Base-by-base conservation (phyloP, 805 yeast species). In the Sugiyamaella marilandica region DNA sequence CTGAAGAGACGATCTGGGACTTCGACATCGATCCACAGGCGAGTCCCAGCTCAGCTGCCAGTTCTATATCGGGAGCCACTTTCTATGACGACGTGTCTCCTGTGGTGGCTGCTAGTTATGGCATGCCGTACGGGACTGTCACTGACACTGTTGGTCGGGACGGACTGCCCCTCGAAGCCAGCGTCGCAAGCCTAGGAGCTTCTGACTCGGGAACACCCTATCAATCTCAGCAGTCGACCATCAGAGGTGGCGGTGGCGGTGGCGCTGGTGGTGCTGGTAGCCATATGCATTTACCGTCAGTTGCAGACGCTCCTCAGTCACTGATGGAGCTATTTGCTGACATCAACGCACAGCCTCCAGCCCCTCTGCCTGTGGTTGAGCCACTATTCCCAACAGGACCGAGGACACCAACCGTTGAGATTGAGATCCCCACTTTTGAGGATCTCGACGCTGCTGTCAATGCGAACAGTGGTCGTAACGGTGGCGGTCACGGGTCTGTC, bases 271-370 rank as follows among this genome's bases (percentile, higher is more conserved):
- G 50, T 10, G 16, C 24, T n/a, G 29, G 29, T 24, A 7, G 29
- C 29, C 29, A 24, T 24, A 24, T 24, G 7, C 29, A 24, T 24
- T 3, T 7, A 24, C 37, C 24, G 19, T 24, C 45, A 13, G 18
- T 31, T 41, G 71, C 73, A 44, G 84, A 78, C 39, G 84, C 88
- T 0, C 96, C 96, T 0, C 82, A 80, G 64, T 84, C 94, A 1
- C 70, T 89, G 32, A 69, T 84, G 54, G 82, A 82, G 64, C 67
- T 89, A 26, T 88, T 88, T 64, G 89, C 84, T 58, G 82, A 80
- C 26, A 31, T 19, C 31, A 43, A 26, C 8, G n/a, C 41, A 5
- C 21, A 11, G 35, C 14, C 13, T 24, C 46, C 51, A 35, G 29
- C 45, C 37, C 48, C 55, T 14, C 37, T 34, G 21, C 34, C 41